phyloP scores from a whole-genome alignment of 192 early-diverging fungal species.

The Dissophora globulifera region DNA sequence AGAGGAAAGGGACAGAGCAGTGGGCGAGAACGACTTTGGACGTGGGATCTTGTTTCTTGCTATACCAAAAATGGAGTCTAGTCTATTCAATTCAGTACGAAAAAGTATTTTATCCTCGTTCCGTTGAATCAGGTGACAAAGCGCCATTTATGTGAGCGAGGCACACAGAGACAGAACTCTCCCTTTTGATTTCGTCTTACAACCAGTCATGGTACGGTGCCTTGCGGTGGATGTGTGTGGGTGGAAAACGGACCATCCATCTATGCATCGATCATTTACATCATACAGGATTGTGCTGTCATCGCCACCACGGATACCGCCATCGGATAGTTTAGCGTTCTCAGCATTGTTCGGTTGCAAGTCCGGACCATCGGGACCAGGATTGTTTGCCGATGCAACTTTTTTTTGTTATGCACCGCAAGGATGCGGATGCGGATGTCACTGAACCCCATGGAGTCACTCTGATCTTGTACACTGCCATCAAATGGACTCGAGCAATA shows the following conservation, averaged over 20 bases:
- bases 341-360: too few relatives aligned
- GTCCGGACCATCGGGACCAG: too few relatives aligned
- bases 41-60: too few relatives aligned
- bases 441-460: conserved; percentile 15
- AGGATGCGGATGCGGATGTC: background rate
- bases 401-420: too few relatives aligned
- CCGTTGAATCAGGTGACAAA: background rate
- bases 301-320: background rate
- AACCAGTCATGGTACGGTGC: conserved; percentile 41
- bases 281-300: background rate
- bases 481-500: background rate
- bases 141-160: background rate
- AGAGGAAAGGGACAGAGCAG: too few relatives aligned
- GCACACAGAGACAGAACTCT: conserved; percentile 1
- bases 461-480: conserved; percentile 17
- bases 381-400: too few relatives aligned
- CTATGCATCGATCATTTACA: conserved; percentile 25
- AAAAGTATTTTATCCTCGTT: too few relatives aligned
- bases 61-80: too few relatives aligned
- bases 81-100: too few relatives aligned
- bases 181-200: conserved; percentile 45
- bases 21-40: too few relatives aligned
- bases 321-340: too few relatives aligned
- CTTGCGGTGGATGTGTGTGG: background rate
- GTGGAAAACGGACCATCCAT: conserved; percentile 15